Evolutionary conservation across 352 stramenopile genomes (phyloP).

Genomic region (Peronospora belbahrii): DNA sequence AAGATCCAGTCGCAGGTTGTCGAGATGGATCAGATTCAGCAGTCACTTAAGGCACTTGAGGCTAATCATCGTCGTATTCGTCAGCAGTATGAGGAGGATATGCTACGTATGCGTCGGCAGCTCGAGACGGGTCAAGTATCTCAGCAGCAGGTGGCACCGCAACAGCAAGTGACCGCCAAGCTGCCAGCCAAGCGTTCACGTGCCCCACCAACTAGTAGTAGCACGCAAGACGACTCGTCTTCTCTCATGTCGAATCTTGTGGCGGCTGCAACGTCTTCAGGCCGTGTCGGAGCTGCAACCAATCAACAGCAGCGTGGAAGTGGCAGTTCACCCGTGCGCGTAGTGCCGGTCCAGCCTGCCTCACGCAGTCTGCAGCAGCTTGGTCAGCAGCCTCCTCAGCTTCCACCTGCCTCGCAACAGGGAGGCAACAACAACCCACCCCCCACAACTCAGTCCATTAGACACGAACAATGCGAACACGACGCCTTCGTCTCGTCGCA

Average conservation of each 20-base stretch:
- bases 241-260: slow-evolving; percentile 63
- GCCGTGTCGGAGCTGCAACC: slow-evolving; percentile 31
- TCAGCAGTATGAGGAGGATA: slow-evolving; percentile 82
- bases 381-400: slow-evolving; percentile 42
- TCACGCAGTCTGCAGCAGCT: slow-evolving; percentile 65
- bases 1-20: slow-evolving; percentile 83
- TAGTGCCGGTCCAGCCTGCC: slow-evolving; percentile 59
- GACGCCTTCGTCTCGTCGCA: slow-evolving; percentile 52
- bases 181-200: slow-evolving; percentile 50
- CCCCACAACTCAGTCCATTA: slow-evolving; percentile 52
- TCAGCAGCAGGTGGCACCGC: slow-evolving; percentile 35
- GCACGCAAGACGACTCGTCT: slow-evolving; percentile 42
- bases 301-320: slow-evolving; percentile 13
- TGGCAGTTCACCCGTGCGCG: slow-evolving; percentile 44
- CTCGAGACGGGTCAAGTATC: slow-evolving; percentile 48
- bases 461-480: slow-evolving; percentile 43
- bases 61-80: slow-evolving; percentile 74
- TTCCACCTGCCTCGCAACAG: slow-evolving; percentile 28
- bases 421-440: slow-evolving; percentile 19
- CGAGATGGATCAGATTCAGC: slow-evolving; percentile 86
- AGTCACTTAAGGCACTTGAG: slow-evolving; percentile 79
- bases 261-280: slow-evolving; percentile 40
- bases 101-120: slow-evolving; percentile 76
- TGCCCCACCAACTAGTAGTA: slow-evolving; percentile 29
- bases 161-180: slow-evolving; percentile 31